A percentile compares a stretch with the other conserved stretches of the same genome.
phyloP scores from a whole-genome alignment of 495 filamentous ascomycete species.

The Aspergillus saccharolyticus region DNA sequence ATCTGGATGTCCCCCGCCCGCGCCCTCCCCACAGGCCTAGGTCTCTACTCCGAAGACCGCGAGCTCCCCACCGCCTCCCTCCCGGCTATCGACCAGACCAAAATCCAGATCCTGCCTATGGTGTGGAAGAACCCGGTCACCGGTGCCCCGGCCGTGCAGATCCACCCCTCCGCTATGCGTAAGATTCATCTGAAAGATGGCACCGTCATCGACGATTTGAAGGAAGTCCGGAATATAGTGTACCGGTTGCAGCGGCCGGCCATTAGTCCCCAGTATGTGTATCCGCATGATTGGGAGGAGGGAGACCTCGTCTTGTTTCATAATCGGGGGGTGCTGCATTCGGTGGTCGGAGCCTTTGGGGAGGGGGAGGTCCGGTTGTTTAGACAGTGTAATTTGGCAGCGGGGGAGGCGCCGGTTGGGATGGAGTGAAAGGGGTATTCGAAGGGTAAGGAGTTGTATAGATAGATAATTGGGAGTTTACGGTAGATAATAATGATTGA shows the following conservation, averaged over 20 bases:
- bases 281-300: conserved; percentile 69
- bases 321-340: conserved; percentile 66
- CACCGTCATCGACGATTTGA: conserved; percentile 58
- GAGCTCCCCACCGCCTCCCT: conserved; percentile 54
- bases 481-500: too few species aligned
- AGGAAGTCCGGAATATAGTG: conserved; percentile 59
- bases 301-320: conserved; percentile 71
- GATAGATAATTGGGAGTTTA: too few species aligned
- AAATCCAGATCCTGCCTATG: conserved; percentile 66
- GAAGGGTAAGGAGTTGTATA: too few species aligned
- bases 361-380: conserved; percentile 67
- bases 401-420: conserved; percentile 23
- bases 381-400: conserved; percentile 70
- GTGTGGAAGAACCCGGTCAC: conserved; percentile 68
- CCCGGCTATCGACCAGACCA: conserved; percentile 55
- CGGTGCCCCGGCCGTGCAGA: conserved; percentile 60
- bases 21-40: conserved; percentile 61
- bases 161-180: conserved; percentile 63
- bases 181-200: conserved; percentile 60
- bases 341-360: conserved; percentile 67
- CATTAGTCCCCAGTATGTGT: conserved; percentile 61
- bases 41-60: conserved; percentile 55
- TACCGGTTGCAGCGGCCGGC: conserved; percentile 65
- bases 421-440: neutral
- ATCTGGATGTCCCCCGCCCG: conserved; percentile 68